Evolutionary conservation across 1,284 basidiomycete species (phyloP).

Genomic region (Kwoniella shivajii): DNA sequence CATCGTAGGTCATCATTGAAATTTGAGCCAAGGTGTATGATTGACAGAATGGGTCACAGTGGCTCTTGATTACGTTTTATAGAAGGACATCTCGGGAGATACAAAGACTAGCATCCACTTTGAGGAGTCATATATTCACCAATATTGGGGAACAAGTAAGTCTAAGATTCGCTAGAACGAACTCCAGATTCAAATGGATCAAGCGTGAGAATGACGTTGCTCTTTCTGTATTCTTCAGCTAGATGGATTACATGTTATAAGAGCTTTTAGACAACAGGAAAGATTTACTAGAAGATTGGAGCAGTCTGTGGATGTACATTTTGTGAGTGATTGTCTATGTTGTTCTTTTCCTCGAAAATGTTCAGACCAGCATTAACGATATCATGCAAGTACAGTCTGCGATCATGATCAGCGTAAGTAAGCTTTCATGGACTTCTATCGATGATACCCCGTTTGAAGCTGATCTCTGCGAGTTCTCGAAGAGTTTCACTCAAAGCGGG

Average conservation of each 20-base stretch:
- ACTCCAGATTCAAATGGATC: no score
- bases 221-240: constrained; percentile 29
- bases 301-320: constrained; percentile 26
- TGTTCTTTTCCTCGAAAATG: no score
- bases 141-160: constrained; percentile 41
- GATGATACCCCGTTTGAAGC: background rate
- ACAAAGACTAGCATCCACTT: constrained; percentile 36
- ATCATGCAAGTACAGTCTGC: no score
- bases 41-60: background rate
- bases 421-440: no score
- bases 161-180: no score
- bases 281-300: constrained; percentile 25
- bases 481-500: constrained; percentile 6
- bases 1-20: constrained; percentile 20
- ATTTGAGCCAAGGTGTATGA: no score
- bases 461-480: background rate
- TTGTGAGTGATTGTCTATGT: constrained; percentile 18
- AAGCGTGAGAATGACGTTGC: background rate
- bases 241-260: constrained; percentile 31
- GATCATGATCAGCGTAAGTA: background rate
- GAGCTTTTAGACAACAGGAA: constrained; percentile 37
- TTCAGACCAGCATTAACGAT: no score
- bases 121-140: constrained; percentile 36
- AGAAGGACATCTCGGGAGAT: constrained; percentile 39
- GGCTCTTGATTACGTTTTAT: constrained; percentile 3